Conservation (phyloP, 805 yeast genomes). For the Kazachstania taianensis region DNA sequence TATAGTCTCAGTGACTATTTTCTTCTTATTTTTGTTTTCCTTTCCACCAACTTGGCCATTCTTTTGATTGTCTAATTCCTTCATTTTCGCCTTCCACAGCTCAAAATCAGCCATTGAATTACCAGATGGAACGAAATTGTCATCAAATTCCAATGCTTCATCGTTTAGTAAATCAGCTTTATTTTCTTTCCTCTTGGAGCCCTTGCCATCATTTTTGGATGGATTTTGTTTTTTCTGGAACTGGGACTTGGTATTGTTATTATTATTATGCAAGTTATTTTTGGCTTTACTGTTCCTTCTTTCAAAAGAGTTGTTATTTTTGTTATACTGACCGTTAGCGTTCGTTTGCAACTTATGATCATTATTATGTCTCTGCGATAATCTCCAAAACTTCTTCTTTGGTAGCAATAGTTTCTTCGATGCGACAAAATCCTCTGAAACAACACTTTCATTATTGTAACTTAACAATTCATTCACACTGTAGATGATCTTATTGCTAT, state of each 20-base stretch:
- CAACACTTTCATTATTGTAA: constrained; percentile 10
- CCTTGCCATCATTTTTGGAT: not conserved
- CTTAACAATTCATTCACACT: constrained; percentile 22
- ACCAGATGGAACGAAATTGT: constrained; percentile 27
- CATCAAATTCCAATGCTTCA: constrained; percentile 25
- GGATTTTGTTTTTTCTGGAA: constrained; percentile 12
- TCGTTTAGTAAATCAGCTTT: constrained; percentile 8
- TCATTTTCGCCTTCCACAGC: constrained; percentile 32
- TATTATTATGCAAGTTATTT: not conserved
- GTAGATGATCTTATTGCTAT: constrained; percentile 15
- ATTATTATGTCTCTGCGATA: constrained; percentile 22
- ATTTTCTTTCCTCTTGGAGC: constrained; percentile 3
- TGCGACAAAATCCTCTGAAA: constrained; percentile 26
- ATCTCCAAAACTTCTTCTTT: constrained; percentile 40
- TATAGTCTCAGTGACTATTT: too few species aligned
- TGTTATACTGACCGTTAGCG: constrained; percentile 6
- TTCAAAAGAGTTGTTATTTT: constrained; percentile 8
- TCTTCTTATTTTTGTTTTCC: not conserved
- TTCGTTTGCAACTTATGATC: constrained; percentile 11
- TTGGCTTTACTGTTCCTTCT: constrained; percentile 6
- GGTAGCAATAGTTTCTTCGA: constrained; percentile 34
- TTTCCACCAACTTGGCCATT: not conserved
- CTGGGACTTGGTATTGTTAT: constrained; percentile 2
- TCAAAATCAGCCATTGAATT: constrained; percentile 33
- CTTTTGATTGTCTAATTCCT: constrained; percentile 29